A percentile compares a stretch with the other conserved stretches of the same genome.
phyloP scores from a whole-genome alignment of 495 filamentous ascomycete genomes.

The Cryomyces minteri region DNA sequence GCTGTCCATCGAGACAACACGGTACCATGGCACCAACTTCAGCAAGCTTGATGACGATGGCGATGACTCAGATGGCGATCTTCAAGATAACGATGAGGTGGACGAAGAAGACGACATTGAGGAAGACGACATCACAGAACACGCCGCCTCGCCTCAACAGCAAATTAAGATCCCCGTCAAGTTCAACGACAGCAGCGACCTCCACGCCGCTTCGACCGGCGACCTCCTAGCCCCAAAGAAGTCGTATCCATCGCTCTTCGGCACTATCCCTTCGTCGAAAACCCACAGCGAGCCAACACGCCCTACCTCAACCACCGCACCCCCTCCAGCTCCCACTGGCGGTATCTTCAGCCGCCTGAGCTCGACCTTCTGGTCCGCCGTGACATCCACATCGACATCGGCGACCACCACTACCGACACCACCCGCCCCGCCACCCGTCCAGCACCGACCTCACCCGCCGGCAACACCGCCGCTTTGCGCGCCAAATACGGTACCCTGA shows the following conservation, averaged over 20 bases:
- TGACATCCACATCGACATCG: neutral
- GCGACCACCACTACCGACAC: neutral
- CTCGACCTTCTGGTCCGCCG: neutral
- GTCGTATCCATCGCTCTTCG: constrained; percentile 6
- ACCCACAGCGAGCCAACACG: too few species aligned
- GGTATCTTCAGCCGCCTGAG: neutral
- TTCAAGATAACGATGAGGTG: neutral
- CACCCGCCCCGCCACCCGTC: constrained; percentile 1
- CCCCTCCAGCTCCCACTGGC: neutral
- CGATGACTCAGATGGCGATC: neutral
- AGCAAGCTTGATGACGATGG: neutral
- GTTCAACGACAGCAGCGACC: neutral
- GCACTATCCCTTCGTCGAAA: neutral
- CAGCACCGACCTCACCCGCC: constrained; percentile 5
- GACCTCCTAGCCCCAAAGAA: constrained; percentile 4
- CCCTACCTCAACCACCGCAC: neutral
- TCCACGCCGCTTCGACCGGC: constrained; percentile 1
- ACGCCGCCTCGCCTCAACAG: too few species aligned
- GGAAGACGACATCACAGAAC: too few species aligned
- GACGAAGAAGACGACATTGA: too few species aligned
- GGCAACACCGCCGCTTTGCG: neutral
- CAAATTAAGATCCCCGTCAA: too few species aligned
- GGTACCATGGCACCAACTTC: neutral
- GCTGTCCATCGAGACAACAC: constrained; percentile 1
- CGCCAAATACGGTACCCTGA: constrained; percentile 2